These are phyloP conservation scores for Leccinum boreale DNA, from an alignment of 768 basidiomycete genomes.

Conservation along the genomic window DNA sequence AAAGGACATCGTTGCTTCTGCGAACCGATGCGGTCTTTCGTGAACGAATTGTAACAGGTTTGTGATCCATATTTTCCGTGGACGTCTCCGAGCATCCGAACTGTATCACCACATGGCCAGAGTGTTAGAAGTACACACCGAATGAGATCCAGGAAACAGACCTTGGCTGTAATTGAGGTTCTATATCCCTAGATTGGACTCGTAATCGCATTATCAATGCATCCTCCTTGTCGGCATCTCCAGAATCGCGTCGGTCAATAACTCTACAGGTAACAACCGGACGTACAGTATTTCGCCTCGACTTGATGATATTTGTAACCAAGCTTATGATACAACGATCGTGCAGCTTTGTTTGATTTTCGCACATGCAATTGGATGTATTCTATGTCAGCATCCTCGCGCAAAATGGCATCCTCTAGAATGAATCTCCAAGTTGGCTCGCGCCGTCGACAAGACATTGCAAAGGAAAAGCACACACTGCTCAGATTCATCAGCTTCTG, in stretches of 20 bases:
- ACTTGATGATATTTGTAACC: constrained; percentile 18
- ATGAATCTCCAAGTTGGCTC: constrained; percentile 1
- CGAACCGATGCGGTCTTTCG: constrained; percentile 8
- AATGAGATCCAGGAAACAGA: constrained; percentile 2
- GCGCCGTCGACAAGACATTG: background rate
- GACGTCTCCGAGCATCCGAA: background rate
- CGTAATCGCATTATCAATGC: constrained; percentile 24
- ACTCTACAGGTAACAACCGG: background rate
- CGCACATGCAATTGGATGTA: constrained; percentile 30
- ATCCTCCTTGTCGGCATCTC: constrained; percentile 28
- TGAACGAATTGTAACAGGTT: constrained; percentile 11
- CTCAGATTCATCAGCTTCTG: constrained; percentile 25
- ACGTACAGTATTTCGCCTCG: constrained; percentile 27
- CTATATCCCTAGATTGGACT: background rate
- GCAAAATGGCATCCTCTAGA: constrained; percentile 25
- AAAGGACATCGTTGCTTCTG: constrained; percentile 7
- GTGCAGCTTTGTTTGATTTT: constrained; percentile 26
- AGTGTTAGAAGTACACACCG: background rate
- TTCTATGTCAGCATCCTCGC: constrained; percentile 12
- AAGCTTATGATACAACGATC: constrained; percentile 22
- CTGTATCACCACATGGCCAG: background rate
- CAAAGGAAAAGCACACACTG: constrained; percentile 16
- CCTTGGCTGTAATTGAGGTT: constrained; percentile 7
- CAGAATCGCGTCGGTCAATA: background rate
- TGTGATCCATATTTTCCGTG: constrained; percentile 13